Conservation (phyloP, 2,329 filamentous ascomycete genomes). For the Stagonosporopsis chrysanthemi region DNA sequence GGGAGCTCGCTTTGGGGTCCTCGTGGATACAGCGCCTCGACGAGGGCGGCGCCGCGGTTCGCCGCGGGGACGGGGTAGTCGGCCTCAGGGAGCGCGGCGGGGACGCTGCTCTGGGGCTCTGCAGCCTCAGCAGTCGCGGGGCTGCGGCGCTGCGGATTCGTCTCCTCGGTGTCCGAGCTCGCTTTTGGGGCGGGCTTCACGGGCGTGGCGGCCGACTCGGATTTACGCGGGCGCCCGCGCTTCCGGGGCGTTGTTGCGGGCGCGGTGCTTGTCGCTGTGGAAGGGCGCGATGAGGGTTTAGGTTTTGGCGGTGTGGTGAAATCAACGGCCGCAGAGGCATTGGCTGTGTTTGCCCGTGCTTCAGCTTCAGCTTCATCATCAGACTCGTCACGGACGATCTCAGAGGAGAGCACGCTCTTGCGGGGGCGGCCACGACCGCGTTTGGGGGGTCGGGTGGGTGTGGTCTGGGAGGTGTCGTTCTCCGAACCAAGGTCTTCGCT, state of each 20-base stretch:
- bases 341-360: neutral
- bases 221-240: constrained; percentile 24
- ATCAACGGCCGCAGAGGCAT: neutral
- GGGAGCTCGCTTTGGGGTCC: neutral
- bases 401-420: constrained; percentile 30
- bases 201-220: constrained; percentile 11
- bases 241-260: constrained; percentile 19
- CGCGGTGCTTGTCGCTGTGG: constrained; percentile 4
- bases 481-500: constrained; percentile 22
- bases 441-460: constrained; percentile 17
- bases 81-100: neutral
- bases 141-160: neutral
- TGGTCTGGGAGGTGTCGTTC: constrained; percentile 9
- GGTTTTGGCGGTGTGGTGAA: constrained; percentile 1
- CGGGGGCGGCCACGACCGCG: constrained; percentile 23
- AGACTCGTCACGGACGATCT: constrained; percentile 26
- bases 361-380: constrained; percentile 18
- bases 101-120: neutral
- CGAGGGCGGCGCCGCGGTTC: constrained; percentile 10
- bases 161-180: neutral
- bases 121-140: neutral
- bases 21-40: constrained; percentile 10
- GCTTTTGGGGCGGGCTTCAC: neutral
- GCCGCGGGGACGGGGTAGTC: neutral
- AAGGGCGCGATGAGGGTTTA: constrained; percentile 6